Evolutionary conservation across 2,329 filamentous ascomycete genomes (phyloP), one percentile per base, ranked within the genome.

Genomic region (Fusarium napiforme): DNA sequence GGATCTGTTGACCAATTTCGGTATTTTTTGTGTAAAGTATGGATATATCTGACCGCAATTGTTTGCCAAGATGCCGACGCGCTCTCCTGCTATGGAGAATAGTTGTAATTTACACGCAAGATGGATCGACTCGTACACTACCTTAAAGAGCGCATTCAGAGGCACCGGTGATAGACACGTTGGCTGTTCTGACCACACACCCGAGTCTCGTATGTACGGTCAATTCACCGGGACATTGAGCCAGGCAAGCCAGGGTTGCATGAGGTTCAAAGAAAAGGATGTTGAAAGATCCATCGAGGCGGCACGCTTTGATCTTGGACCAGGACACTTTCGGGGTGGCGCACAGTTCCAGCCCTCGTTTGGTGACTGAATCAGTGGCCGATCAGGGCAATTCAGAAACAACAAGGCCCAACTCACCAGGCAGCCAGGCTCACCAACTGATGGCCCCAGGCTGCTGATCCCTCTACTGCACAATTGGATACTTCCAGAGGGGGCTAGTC

Each of bases 361-460:
- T 34, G 63, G 56, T 64, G 72, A 74, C 69, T 76, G 73, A 76
- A 76, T 70, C 72, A 77, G 69, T 60, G 60, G 66, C 61, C 55
- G 66, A 77, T 74, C 75, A 77, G 68, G 66, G 60, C 63, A 70
- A 47, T 59, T 75, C 49, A 77, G 65, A 64, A 53, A 61, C 46
- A 68, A 43, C n/a, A 46, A 40, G 50, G 60, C 57, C 63, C 68
- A 62, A 67, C 56, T 45, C 59, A 60, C 47, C 28, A 32, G 18
- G 36, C 36, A 37, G 36, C 36, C 36, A 37, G 47, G 47, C 53
- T 64, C 61, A 60, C 47, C 30, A 50, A 50, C 68, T 72, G 68
- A 58, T 28, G 55, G 56, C 39, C 43, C 40, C 47, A 45, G 43
- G 55, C 53, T 67, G 69, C 64, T 68, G 68, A 75, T 74, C 66